Evolutionary conservation across 2,329 filamentous ascomycete genomes (phyloP).

Genomic region (Monosporascus sp.): DNA sequence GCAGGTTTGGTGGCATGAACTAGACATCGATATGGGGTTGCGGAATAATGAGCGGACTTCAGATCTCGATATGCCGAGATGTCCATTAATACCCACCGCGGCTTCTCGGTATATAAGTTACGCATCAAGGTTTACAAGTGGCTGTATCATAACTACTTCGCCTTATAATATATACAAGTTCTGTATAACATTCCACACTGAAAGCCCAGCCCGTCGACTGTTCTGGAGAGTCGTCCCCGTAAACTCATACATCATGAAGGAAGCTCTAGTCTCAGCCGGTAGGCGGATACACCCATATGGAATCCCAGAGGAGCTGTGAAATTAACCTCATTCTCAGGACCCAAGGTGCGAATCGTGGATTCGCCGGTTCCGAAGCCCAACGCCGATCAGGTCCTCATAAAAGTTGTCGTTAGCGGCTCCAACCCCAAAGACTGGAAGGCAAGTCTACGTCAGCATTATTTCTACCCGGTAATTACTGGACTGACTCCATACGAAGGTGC

Average conservation of each 20-base stretch:
- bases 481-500: constrained; percentile 20
- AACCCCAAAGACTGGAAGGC: constrained; percentile 40
- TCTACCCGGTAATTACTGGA: background rate
- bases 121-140: too few relatives aligned
- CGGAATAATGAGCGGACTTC: too few relatives aligned
- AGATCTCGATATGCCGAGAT: too few relatives aligned
- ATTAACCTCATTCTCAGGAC: constrained; percentile 5
- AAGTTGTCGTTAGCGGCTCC: constrained; percentile 36
- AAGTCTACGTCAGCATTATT: background rate
- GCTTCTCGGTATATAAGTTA: too few relatives aligned
- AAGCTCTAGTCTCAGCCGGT: constrained; percentile 19
- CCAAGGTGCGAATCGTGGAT: constrained; percentile 34
- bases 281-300: background rate
- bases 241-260: constrained; percentile 16
- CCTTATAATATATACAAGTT: too few relatives aligned
- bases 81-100: too few relatives aligned
- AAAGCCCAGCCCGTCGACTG: too few relatives aligned
- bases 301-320: background rate
- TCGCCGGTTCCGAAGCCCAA: constrained; percentile 33
- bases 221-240: background rate
- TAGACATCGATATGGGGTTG: background rate
- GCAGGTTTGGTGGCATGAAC: background rate
- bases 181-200: too few relatives aligned
- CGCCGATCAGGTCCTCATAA: constrained; percentile 36
- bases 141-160: too few relatives aligned